Evolutionary conservation across 2,329 filamentous ascomycete genomes (phyloP), one percentile per base, ranked within the genome.

Genomic region (Sporothrix mexicana): DNA sequence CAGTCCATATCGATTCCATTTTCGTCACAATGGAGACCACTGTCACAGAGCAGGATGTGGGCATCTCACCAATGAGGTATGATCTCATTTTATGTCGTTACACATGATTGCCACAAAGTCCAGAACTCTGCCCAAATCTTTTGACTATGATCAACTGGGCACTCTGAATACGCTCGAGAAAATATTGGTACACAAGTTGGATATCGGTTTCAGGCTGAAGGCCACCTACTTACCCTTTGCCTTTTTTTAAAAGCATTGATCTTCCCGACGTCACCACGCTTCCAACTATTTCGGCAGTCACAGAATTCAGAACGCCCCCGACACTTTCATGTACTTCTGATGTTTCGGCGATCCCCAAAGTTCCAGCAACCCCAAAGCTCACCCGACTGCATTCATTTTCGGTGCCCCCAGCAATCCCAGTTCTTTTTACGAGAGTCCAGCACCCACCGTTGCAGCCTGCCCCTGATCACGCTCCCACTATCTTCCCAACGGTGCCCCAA

Each of bases 161-260:
- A n/a, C n/a, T n/a, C n/a, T n/a, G n/a, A n/a, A n/a, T n/a, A n/a
- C n/a, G n/a, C n/a, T n/a, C n/a, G n/a, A n/a, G n/a, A n/a, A n/a
- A n/a, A n/a, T 25, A n/a, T 55, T 55, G 51, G n/a, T 25, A 13
- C 17, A 55, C 4, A 23, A 55, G n/a, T 23, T 55, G 23, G 20
- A 23, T 23, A 55, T 9, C 17, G 23, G 13, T 25, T 4, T 13
- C 25, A n/a, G 20, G 20, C 64, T 53, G 3, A 1, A 13, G 17
- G 17, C n/a, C n/a, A 51, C 20, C 25, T 51, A 49, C 66, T 69
- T 69, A 69, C 66, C n/a, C 45, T 30, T 47, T 23, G 3, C 51
- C 30, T 69, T 45, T 64, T 64, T 64, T n/a, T n/a, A 45, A 45
- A 43, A 64, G 59, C 3, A n/a, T 41, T 23, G 36, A 45, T 6